These are phyloP conservation scores for Bipolaris bicolor DNA, from an alignment of 2,329 filamentous ascomycete genomes.

Conservation along the genomic window DNA sequence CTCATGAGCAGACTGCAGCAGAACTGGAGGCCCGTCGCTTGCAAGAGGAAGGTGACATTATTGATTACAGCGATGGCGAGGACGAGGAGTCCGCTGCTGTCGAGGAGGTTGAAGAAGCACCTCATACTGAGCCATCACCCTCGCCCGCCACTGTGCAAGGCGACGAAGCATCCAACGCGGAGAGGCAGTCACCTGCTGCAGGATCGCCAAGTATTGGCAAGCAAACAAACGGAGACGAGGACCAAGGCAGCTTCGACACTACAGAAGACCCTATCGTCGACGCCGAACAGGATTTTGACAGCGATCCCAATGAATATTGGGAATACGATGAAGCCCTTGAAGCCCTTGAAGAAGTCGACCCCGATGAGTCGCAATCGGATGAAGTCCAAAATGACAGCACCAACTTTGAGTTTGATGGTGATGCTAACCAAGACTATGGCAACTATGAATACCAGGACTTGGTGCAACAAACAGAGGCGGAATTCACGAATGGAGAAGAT, in stretches of 20 bases:
- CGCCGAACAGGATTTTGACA: constrained; percentile 13
- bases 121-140: constrained; percentile 27
- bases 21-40: constrained; percentile 21
- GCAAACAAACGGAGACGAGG: constrained; percentile 6
- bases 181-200: constrained; percentile 10
- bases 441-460: constrained; percentile 27
- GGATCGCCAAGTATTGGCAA: constrained; percentile 7
- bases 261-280: constrained; percentile 3
- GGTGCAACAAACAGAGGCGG: constrained; percentile 23
- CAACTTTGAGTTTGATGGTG: constrained; percentile 23
- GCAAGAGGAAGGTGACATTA: constrained; percentile 50
- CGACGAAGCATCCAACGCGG: constrained; percentile 31
- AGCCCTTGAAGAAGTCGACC: constrained; percentile 19
- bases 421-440: constrained; percentile 34
- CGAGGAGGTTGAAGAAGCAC: constrained; percentile 14
- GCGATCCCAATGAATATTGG: constrained; percentile 23
- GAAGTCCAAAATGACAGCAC: constrained; percentile 20
- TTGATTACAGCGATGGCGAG: constrained; percentile 60
- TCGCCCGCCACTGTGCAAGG: constrained; percentile 45
- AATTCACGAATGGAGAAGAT: constrained; percentile 19
- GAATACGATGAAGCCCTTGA: constrained; percentile 24
- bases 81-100: constrained; percentile 26
- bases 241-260: constrained; percentile 7
- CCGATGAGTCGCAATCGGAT: constrained; percentile 22
- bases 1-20: constrained; percentile 1